Evolutionary conservation across 1,139 yeast species (phyloP), one percentile per base, ranked within the genome.

Genomic region (Pneumocystis jirovecii): DNA sequence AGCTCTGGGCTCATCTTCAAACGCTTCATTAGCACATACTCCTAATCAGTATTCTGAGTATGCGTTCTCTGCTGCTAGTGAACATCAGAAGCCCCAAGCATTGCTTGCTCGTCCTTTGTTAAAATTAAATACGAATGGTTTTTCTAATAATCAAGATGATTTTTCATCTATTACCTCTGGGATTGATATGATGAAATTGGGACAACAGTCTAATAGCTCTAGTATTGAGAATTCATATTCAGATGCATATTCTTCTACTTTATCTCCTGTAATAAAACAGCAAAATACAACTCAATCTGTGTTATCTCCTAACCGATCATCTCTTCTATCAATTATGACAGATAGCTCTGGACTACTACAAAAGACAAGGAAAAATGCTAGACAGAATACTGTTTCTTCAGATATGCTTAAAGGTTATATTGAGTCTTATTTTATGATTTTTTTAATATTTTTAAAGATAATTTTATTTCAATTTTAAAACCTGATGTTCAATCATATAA

Each of bases 141-240:
- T 60, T 42, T 21, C 45, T 39, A 42, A 60, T 42, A 42, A 42
- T 60, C 61, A 60, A 60, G 44, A 60, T 60, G 61, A 39, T 31
- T 60, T 42, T 60, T 60, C 45, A 12, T 39, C 44, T 31, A 42
- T 50, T 25, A 25, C 57, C 5, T 50, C 57, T 50, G 57, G 57
- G 12, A 50, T 50, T 50, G 57, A 50, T 50, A 50, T 50, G 57
- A 50, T 50, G 34, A 50, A 50, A 17, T 25, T 50, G 7, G 57
- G 57, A 4, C 57, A 50, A 4, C 29, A 19, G 15, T 17, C 17
- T 10, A 50, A 25, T 15, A 50, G 6, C 12, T 21, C 31, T 3
- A 50, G 25, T 50, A 15, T 29, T 50, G 57, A 50, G 17, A 50
- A 50, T 50, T 19, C 57, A 5, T 50, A 50, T 50, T n/a, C 57